phyloP scores from a whole-genome alignment of 2,329 filamentous ascomycete genomes.

The Akanthomyces lecanii region DNA sequence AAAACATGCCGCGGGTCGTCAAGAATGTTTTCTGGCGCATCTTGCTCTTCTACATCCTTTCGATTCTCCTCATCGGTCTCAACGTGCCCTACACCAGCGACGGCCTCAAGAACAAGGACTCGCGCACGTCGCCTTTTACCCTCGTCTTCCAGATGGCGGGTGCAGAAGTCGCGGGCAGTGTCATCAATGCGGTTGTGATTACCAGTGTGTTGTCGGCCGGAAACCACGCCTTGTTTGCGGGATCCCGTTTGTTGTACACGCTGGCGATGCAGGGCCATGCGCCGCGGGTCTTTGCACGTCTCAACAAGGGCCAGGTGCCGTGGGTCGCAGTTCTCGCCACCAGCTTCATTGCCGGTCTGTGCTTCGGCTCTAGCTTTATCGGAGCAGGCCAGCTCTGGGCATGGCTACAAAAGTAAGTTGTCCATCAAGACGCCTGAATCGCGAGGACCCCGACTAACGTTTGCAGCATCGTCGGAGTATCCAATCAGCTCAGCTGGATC shows the following conservation, averaged over 20 bases:
- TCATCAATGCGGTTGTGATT: slow-evolving; percentile 57
- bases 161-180: slow-evolving; percentile 44
- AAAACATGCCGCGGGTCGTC: slow-evolving; percentile 58
- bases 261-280: slow-evolving; percentile 45
- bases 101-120: slow-evolving; percentile 9
- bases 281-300: slow-evolving; percentile 46
- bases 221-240: slow-evolving; percentile 36
- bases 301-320: slow-evolving; percentile 34
- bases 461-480: slow-evolving; percentile 57
- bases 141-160: slow-evolving; percentile 58
- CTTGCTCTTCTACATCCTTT: slow-evolving; percentile 45
- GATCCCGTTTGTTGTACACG: slow-evolving; percentile 33
- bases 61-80: slow-evolving; percentile 46
- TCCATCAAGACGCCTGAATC: background rate
- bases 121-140: slow-evolving; percentile 41
- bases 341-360: slow-evolving; percentile 53
- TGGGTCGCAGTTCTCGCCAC: slow-evolving; percentile 46
- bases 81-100: slow-evolving; percentile 52
- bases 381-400: slow-evolving; percentile 62
- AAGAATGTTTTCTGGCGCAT: slow-evolving; percentile 64
- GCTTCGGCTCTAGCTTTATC: slow-evolving; percentile 62
- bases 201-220: slow-evolving; percentile 36
- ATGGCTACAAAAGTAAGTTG: slow-evolving; percentile 58
- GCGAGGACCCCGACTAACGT: slow-evolving; percentile 18
- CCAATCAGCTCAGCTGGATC: slow-evolving; percentile 64